phyloP scores from a whole-genome alignment of 768 basidiomycete genomes.

The Asterophora parasitica region DNA sequence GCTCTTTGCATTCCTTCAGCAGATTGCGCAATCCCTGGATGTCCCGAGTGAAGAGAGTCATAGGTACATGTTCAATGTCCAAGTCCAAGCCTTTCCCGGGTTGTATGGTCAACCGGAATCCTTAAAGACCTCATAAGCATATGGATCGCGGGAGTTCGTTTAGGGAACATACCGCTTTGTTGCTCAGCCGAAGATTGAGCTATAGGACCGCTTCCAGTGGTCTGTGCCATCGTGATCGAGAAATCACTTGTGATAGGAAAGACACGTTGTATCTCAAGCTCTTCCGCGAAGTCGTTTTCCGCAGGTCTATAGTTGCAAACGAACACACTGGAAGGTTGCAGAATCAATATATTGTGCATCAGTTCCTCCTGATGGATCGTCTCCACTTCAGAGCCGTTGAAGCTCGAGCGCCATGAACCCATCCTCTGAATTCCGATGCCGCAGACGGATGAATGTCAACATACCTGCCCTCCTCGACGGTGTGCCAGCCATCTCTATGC shows the following conservation, averaged over 20 bases:
- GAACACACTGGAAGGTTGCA: conserved; percentile 35
- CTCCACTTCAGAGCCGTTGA: no score
- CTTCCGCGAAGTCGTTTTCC: conserved; percentile 21
- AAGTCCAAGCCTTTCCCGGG: conserved; percentile 32
- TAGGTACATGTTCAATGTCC: conserved; percentile 22
- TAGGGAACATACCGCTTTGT: neutral
- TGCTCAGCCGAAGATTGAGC: conserved; percentile 14
- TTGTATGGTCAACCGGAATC: conserved; percentile 50
- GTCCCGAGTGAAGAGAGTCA: conserved; percentile 45
- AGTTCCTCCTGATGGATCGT: no score
- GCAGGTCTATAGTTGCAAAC: conserved; percentile 37
- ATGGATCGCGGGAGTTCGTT: no score
- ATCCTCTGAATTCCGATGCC: no score
- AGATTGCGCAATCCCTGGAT: conserved; percentile 42
- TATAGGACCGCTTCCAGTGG: conserved; percentile 32
- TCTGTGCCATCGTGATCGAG: conserved; percentile 53
- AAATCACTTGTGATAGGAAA: conserved; percentile 57
- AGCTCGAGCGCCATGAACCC: no score
- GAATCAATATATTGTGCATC: conserved; percentile 1
- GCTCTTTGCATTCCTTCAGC: conserved; percentile 50
- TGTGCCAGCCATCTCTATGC: conserved; percentile 37
- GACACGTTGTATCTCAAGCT: conserved; percentile 42
- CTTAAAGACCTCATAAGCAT: conserved; percentile 24
- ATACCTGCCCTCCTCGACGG: conserved; percentile 53
- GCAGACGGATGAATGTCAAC: no score